Evolutionary conservation across 768 basidiomycete genomes (phyloP), one percentile per base, ranked within the genome.

Genomic region (Scleroderma bovista): DNA sequence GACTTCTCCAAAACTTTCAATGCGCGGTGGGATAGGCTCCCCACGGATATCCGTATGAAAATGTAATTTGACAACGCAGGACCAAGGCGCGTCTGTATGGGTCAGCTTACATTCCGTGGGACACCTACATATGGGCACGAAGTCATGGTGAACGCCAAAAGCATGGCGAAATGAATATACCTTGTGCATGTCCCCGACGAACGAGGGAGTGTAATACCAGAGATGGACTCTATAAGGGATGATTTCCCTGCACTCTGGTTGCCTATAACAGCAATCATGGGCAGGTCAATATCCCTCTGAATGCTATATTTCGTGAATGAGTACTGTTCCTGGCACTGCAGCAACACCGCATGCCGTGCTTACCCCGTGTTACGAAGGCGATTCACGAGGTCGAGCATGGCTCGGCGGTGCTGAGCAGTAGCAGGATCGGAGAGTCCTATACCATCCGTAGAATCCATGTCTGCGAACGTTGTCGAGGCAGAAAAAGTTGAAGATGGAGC

Each of bases 161-260:
- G 12, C n/a, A 20, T 6, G 17, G 20, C n/a, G 44, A 11, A 12
- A 3, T 33, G 6, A 13, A 33, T 8, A 19, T 20, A 32, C 44
- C 44, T 45, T 33, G 44, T 45, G 15, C 44, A 45, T 6, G 44
- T 45, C 9, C 44, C 44, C 0, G 44, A 6, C 11, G 44, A 45
- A 1, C 44, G 31, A n/a, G 31, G 48, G 9, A 55, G 48, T 44
- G 63, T 47, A 49, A 76, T 75, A 13, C 73, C 74, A 10, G 72
- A 73, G 19, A 79, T 76, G 2, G 78, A 73, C 55, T 78, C 77
- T 1, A 79, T 75, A 10, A 78, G 64, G 38, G 69, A 71, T 2
- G 72, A 74, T 55, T 75, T 75, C 3, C 75, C 79, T 8, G 76
- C 75, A 44, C 71, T 73, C 58, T 80, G 79, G 36, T 76, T 77